These are phyloP conservation scores for Ambrosia hybrid DNA, from an alignment of 140 eudicot genomes.

Conservation along the genomic window DNA sequence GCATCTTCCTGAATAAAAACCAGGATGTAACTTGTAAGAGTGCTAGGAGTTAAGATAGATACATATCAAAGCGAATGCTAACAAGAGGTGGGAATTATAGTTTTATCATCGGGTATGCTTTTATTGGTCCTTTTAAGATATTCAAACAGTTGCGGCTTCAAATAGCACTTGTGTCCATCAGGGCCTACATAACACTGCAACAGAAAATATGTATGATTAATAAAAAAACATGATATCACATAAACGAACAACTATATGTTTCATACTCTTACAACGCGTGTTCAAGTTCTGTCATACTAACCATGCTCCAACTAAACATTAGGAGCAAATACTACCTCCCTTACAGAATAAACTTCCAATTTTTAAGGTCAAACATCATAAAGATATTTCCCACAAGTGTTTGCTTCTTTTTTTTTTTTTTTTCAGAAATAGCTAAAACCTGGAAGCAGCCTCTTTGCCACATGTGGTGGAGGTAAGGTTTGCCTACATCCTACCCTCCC, in stretches of 20 bases:
- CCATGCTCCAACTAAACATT: not conserved
- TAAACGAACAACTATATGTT: not conserved
- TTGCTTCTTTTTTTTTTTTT: too few species aligned
- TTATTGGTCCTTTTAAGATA: slow-evolving; percentile 35
- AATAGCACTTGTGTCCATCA: slow-evolving; percentile 61
- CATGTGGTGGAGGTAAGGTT: too few species aligned
- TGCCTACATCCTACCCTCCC: too few species aligned
- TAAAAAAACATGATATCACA: not conserved
- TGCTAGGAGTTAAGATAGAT: not conserved
- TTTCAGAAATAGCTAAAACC: too few species aligned
- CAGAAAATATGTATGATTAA: not conserved
- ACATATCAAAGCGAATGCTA: slow-evolving; percentile 6
- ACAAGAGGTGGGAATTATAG: slow-evolving; percentile 22
- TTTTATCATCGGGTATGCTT: slow-evolving; percentile 14
- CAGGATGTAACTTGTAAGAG: not conserved
- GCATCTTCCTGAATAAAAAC: slow-evolving; percentile 29
- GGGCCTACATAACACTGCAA: slow-evolving; percentile 59
- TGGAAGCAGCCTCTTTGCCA: too few species aligned
- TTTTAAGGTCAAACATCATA: not conserved
- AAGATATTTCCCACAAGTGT: too few species aligned
- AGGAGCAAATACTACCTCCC: not conserved
- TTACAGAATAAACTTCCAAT: not conserved
- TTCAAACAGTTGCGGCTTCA: slow-evolving; percentile 62
- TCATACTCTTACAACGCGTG: not conserved
- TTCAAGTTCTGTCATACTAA: not conserved